Evolutionary conservation across 2,329 filamentous ascomycete species (phyloP).

Genomic region (Trichoderma polysporum): DNA sequence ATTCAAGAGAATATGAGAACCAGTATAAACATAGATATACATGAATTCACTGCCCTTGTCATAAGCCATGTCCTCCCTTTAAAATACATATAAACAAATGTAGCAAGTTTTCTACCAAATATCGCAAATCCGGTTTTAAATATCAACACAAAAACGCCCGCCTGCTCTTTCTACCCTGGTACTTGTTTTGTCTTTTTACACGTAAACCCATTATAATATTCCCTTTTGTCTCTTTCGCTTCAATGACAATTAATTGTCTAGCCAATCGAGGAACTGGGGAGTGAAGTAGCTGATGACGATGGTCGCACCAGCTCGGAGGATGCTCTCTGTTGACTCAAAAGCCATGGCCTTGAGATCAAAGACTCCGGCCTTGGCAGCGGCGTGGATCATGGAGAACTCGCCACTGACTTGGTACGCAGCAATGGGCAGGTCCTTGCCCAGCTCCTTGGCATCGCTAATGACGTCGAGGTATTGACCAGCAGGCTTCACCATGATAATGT

Average conservation of each 20-base stretch:
- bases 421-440: conserved; percentile 86
- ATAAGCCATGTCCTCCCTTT: conserved; percentile 1
- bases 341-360: conserved; percentile 95
- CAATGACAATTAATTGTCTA: conserved; percentile 47
- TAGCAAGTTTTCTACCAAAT: neutral
- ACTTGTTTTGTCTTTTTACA: neutral
- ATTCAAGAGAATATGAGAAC: neutral
- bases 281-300: conserved; percentile 96
- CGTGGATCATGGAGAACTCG: conserved; percentile 97
- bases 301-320: conserved; percentile 85
- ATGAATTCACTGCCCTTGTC: neutral
- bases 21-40: neutral
- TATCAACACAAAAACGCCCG: conserved; percentile 11
- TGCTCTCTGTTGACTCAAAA: conserved; percentile 90
- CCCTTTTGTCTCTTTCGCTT: neutral
- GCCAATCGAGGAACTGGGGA: conserved; percentile 72
- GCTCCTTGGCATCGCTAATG: conserved; percentile 93
- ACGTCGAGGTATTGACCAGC: conserved; percentile 95
- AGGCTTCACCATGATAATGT: conserved; percentile 99
- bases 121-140: neutral
- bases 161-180: conserved; percentile 1
- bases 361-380: conserved; percentile 90
- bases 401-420: conserved; percentile 97
- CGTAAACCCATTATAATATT: neutral
- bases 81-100: neutral